Conservation (phyloP, 192 early-diverging fungal species). For the Dissophora ornata region DNA sequence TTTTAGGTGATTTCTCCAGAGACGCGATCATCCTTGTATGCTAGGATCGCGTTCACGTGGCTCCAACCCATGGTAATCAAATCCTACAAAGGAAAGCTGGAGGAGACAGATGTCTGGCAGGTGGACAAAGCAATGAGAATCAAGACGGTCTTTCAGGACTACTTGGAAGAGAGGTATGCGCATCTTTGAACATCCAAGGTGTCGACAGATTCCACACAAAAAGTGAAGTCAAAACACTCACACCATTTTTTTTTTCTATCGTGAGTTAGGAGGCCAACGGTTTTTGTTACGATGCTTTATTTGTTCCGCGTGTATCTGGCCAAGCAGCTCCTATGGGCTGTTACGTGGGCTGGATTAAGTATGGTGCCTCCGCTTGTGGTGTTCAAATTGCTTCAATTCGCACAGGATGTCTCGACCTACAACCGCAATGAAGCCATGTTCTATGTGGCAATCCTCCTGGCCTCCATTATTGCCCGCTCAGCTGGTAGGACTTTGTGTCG, state of each 20-base stretch:
- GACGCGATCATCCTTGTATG: conserved; percentile 43
- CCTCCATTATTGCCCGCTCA: conserved; percentile 28
- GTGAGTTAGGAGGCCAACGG: conserved; percentile 32
- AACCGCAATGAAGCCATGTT: conserved; percentile 52
- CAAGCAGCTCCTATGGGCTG: conserved; percentile 36
- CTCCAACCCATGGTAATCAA: conserved; percentile 51
- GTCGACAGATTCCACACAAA: too few species aligned
- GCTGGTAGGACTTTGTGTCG: conserved; percentile 19
- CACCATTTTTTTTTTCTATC: background rate
- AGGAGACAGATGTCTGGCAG: conserved; percentile 46
- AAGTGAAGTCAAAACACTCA: background rate
- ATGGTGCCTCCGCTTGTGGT: conserved; percentile 50
- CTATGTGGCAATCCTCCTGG: conserved; percentile 33
- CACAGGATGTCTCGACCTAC: conserved; percentile 40
- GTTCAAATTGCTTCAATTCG: conserved; percentile 30
- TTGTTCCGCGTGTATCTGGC: conserved; percentile 32
- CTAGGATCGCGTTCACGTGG: conserved; percentile 49
- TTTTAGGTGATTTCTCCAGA: conserved; percentile 47
- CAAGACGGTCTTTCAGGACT: conserved; percentile 39
- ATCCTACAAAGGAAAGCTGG: conserved; percentile 25
- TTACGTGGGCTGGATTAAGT: conserved; percentile 30
- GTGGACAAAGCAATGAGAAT: conserved; percentile 33
- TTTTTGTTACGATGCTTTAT: conserved; percentile 44
- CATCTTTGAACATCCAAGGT: too few species aligned
- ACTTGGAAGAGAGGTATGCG: conserved; percentile 36